Percentiles rank a stretch among this genome's conserved stretches.
phyloP scores from a whole-genome alignment of 257 asterid genomes.

The Scutellaria galericulata region DNA sequence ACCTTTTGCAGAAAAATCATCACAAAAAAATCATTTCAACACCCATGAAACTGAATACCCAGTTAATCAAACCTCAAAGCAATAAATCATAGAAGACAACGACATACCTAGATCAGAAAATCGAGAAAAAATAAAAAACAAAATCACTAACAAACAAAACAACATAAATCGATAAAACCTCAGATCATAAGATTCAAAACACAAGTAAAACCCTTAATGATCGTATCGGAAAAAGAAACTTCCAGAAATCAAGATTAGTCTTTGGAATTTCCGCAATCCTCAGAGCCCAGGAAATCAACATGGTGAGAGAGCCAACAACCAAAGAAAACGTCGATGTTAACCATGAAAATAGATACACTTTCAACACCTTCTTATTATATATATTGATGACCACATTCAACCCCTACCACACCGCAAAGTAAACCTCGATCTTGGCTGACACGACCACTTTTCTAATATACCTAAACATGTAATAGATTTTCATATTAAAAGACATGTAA shows the following conservation, averaged over 20 bases:
- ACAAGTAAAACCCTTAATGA: constrained; percentile 23
- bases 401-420: constrained; percentile 91
- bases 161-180: constrained; percentile 10
- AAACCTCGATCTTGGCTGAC: constrained; percentile 78
- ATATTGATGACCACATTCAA: constrained; percentile 48
- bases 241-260: constrained; percentile 96
- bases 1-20: constrained; percentile 21
- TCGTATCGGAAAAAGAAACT: constrained; percentile 85
- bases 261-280: constrained; percentile 85
- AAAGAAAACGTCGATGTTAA: constrained; percentile 87
- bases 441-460: no score
- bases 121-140: not conserved
- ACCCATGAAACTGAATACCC: constrained; percentile 23
- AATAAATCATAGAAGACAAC: constrained; percentile 7
- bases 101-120: constrained; percentile 31
- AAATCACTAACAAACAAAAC: constrained; percentile 18
- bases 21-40: not conserved
- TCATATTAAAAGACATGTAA: no score
- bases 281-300: constrained; percentile 84
- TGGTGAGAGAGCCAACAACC: constrained; percentile 90
- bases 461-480: no score
- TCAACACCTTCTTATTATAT: constrained; percentile 89
- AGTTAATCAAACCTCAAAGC: constrained; percentile 25
- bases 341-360: constrained; percentile 90
- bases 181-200: constrained; percentile 17